Conservation (phyloP, 306 rosid species). For the Cyclanthera cordifolia region DNA sequence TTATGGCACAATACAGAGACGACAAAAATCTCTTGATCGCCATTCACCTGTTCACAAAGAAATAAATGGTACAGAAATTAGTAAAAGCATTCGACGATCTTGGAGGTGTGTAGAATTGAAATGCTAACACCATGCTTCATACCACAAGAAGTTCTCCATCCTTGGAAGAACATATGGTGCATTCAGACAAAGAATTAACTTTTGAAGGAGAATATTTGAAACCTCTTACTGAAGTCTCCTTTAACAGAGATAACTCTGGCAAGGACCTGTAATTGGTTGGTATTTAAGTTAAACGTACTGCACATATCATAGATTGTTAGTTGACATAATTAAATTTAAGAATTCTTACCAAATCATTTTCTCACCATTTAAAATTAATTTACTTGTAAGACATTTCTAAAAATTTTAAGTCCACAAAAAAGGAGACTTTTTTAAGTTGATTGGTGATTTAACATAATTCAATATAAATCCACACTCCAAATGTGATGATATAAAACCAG, state of each 20-base stretch:
- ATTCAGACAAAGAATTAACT: slow-evolving; percentile 33
- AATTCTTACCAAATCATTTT: no score
- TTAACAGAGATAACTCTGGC: slow-evolving; percentile 52
- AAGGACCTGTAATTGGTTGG: slow-evolving; percentile 45
- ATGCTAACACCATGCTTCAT: slow-evolving; percentile 16
- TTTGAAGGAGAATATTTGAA: slow-evolving; percentile 49
- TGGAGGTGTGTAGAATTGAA: neutral
- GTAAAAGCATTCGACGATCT: neutral
- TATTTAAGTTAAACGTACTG: slow-evolving; percentile 1
- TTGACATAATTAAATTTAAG: no score
- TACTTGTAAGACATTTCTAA: no score
- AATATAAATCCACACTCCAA: neutral
- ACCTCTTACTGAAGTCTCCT: slow-evolving; percentile 60
- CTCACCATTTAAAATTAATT: no score
- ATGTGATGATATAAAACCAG: neutral
- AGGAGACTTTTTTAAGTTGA: no score
- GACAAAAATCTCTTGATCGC: slow-evolving; percentile 57
- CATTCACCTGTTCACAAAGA: slow-evolving; percentile 44
- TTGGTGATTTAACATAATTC: no score
- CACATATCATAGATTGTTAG: neutral
- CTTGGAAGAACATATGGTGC: slow-evolving; percentile 49
- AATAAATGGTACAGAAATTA: neutral
- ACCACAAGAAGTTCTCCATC: slow-evolving; percentile 75
- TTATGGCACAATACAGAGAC: slow-evolving; percentile 45
- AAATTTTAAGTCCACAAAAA: no score